phyloP scores from a whole-genome alignment of 108 stramenopile species.

The Nitzschia palea region DNA sequence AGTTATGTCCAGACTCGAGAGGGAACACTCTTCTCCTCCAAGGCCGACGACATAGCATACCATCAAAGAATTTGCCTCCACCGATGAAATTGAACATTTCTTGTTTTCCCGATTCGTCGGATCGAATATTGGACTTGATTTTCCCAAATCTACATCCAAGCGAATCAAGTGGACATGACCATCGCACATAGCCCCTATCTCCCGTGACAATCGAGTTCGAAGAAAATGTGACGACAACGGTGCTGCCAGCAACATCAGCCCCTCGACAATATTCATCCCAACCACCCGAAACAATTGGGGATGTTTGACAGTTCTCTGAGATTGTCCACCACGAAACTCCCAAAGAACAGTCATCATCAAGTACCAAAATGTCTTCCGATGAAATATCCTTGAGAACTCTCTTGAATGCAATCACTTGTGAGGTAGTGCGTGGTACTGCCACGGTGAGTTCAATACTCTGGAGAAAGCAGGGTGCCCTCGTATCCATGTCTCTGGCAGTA shows the following conservation, averaged over 20 bases:
- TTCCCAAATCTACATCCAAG: not conserved
- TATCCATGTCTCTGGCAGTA: not conserved
- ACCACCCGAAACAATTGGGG: slow-evolving; percentile 53
- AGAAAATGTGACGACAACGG: slow-evolving; percentile 4
- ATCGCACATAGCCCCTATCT: slow-evolving; percentile 55
- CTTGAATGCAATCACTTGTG: not conserved
- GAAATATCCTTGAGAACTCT: not conserved
- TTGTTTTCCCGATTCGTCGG: not conserved
- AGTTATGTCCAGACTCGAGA: not conserved
- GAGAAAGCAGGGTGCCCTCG: not conserved
- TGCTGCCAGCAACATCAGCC: not conserved
- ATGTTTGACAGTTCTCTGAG: slow-evolving; percentile 29
- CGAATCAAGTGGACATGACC: not conserved
- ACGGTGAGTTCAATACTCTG: slow-evolving; percentile 29
- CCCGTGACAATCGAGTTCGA: not conserved
- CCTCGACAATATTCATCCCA: slow-evolving; percentile 49
- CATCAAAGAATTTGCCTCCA: slow-evolving; percentile 44
- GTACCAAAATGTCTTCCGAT: not conserved
- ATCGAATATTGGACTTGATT: too few relatives aligned
- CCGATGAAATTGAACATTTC: slow-evolving; percentile 34
- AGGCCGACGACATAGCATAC: slow-evolving; percentile 56
- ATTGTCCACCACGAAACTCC: slow-evolving; percentile 59
- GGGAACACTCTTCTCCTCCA: slow-evolving; percentile 7
- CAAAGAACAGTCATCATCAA: slow-evolving; percentile 46
- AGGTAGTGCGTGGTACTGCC: not conserved